Base-by-base conservation (phyloP, 805 yeast species). In the Ogataea naganishii region DNA sequence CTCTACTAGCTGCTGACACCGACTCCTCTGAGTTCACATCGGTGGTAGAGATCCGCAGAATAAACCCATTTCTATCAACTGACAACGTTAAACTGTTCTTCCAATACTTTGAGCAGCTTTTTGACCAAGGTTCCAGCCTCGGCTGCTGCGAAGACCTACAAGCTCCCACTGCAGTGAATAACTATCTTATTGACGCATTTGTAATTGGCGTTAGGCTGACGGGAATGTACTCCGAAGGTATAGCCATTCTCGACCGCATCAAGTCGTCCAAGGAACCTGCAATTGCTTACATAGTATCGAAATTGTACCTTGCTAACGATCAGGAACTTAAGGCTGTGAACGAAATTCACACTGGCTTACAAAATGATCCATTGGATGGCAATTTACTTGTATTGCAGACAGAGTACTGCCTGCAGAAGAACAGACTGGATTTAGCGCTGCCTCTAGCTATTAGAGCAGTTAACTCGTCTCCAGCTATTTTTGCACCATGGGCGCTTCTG, bases 31-130 rank as follows among this genome's bases (percentile, higher is more conserved):
- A 56, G 58, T 80, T 60, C 46, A 64, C 66, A 26, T 66, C 72
- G 29, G 68, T 92, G 33, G 94, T 86, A 7, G 95, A 88, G 49
- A 80, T 92, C 22, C 71, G 95, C 40, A 75, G 80, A 35, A 64
- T 84, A 33, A 80, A 85, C 44, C 96, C 96, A 4, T 69, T 92
- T 36, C 48, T 64, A 17, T 58, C 56, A 19, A 58, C 60, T 7
- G 65, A 60, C 18, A 55, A 64, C 10, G 75, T 79, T 3, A 57
- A 58, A 31, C 51, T 56, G 30, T 84, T 84, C 47, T 50, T 83
- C 31, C 57, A 59, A 14, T 82, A 77, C 1, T 81, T 81, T 49
- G 85, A 78, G 50, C 49, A 56, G 30, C 64, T 85, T 35, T 85
- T 79, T 48, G 60, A 58, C 41, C 66, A 69, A 20, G 95, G 95